These are phyloP conservation scores for Cicer yamashitae DNA, from an alignment of 306 rosid genomes.

Conservation along the genomic window DNA sequence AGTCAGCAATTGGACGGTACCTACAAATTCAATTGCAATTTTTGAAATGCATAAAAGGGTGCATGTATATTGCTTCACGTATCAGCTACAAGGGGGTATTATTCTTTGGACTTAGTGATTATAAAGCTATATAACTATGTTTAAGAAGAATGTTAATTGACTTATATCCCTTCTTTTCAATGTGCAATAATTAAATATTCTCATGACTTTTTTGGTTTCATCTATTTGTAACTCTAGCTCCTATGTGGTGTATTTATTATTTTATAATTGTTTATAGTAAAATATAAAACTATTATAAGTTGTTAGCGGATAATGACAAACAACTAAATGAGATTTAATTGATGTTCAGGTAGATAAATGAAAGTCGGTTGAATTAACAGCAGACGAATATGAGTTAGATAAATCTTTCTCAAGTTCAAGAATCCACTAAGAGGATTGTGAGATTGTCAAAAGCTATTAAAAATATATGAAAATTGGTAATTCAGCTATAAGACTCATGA, in stretches of 20 bases:
- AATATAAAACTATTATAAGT: no score
- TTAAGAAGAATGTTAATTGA: slow-evolving; percentile 1
- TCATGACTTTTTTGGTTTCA: not conserved
- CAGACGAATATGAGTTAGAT: no score
- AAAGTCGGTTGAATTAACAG: no score
- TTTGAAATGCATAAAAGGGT: slow-evolving; percentile 16
- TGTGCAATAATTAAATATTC: not conserved
- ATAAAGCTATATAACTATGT: slow-evolving; percentile 8
- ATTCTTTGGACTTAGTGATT: slow-evolving; percentile 17
- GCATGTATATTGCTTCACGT: slow-evolving; percentile 43
- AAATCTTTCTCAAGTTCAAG: no score
- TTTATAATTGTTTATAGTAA: not conserved
- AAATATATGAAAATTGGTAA: no score
- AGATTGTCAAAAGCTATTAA: no score
- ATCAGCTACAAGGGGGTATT: slow-evolving; percentile 16
- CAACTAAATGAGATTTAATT: no score
- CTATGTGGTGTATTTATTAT: not conserved
- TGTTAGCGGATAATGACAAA: no score
- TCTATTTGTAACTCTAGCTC: not conserved
- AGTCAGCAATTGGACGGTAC: slow-evolving; percentile 32
- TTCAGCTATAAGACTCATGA: no score
- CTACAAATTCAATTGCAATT: slow-evolving; percentile 13
- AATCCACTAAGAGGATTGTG: no score
- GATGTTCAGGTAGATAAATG: no score
- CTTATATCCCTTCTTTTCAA: not conserved